Percentiles rank a stretch among this genome's conserved stretches.
These are phyloP conservation scores for Atractiella rhizophila DNA, from an alignment of 768 basidiomycete genomes.

Conservation along the genomic window DNA sequence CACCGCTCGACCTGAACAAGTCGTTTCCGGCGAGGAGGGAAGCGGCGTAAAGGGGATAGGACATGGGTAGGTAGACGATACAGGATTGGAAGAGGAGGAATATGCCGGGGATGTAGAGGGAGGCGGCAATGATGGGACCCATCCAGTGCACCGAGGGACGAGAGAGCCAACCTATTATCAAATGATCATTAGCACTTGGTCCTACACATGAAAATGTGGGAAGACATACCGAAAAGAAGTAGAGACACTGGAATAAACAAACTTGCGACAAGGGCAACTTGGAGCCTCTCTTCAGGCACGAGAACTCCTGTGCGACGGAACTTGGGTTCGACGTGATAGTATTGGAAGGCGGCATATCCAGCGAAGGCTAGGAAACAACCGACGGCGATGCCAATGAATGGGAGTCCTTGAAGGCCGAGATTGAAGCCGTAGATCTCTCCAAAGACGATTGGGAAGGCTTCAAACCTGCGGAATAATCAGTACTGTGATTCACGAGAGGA, in stretches of 20 bases:
- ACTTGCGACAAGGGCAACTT: slow-evolving; percentile 1
- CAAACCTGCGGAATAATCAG: too few species aligned
- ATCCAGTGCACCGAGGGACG: slow-evolving; percentile 3
- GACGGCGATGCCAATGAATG: slow-evolving; percentile 6
- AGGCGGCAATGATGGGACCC: slow-evolving; percentile 1
- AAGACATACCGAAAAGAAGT: slow-evolving; percentile 6
- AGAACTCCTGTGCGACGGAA: slow-evolving; percentile 5
- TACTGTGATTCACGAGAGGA: too few species aligned
- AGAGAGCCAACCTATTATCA: neutral
- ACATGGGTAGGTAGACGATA: slow-evolving; percentile 9
- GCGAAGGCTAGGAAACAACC: neutral
- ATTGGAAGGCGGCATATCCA: slow-evolving; percentile 8
- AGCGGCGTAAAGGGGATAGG: slow-evolving; percentile 20
- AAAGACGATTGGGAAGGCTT: slow-evolving; percentile 4
- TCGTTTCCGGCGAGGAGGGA: slow-evolving; percentile 21
- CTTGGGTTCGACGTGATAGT: slow-evolving; percentile 5
- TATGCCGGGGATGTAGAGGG: slow-evolving; percentile 4
- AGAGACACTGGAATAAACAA: slow-evolving; percentile 1
- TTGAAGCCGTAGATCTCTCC: slow-evolving; percentile 1
- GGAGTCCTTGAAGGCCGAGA: neutral
- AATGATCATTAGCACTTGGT: too few species aligned
- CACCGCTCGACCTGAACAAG: slow-evolving; percentile 18
- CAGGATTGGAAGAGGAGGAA: slow-evolving; percentile 8
- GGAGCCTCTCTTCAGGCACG: slow-evolving; percentile 4
- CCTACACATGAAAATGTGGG: too few species aligned